Evolutionary conservation across 1,284 basidiomycete genomes (phyloP).

Genomic region (Irpex sp.): DNA sequence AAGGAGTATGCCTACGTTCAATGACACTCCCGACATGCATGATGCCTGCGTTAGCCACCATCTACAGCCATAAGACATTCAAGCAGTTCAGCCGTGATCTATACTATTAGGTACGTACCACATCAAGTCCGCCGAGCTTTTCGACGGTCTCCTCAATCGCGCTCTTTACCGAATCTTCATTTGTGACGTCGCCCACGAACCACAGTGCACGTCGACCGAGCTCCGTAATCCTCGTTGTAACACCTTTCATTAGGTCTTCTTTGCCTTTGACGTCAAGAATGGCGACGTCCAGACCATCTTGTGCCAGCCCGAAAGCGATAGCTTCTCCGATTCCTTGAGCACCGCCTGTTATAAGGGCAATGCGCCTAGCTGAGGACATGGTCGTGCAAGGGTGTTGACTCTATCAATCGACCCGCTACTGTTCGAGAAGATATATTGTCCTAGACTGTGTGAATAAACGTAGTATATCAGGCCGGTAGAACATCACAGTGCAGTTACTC

Average conservation of each 20-base stretch:
- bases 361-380: conserved; percentile 5
- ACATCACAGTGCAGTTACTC: too few relatives aligned
- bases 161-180: conserved; percentile 33
- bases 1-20: conserved; percentile 11
- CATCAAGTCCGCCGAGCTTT: conserved; percentile 13
- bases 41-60: conserved; percentile 29
- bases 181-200: conserved; percentile 32
- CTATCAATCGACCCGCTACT: too few relatives aligned
- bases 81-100: neutral
- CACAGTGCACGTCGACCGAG: conserved; percentile 26
- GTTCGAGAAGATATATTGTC: too few relatives aligned
- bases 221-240: conserved; percentile 28
- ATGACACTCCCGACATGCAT: conserved; percentile 16
- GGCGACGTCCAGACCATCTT: conserved; percentile 38
- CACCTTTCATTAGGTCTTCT: conserved; percentile 20
- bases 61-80: conserved; percentile 10
- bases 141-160: conserved; percentile 26
- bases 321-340: conserved; percentile 39
- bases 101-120: neutral
- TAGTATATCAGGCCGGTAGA: too few relatives aligned
- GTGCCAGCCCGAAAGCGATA: conserved; percentile 36
- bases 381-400: too few relatives aligned
- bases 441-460: too few relatives aligned
- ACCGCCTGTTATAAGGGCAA: conserved; percentile 35
- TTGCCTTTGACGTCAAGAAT: conserved; percentile 34